These are phyloP conservation scores for Fusarium sambucinum DNA, from an alignment of 2,329 filamentous ascomycete species.

Conservation along the genomic window DNA sequence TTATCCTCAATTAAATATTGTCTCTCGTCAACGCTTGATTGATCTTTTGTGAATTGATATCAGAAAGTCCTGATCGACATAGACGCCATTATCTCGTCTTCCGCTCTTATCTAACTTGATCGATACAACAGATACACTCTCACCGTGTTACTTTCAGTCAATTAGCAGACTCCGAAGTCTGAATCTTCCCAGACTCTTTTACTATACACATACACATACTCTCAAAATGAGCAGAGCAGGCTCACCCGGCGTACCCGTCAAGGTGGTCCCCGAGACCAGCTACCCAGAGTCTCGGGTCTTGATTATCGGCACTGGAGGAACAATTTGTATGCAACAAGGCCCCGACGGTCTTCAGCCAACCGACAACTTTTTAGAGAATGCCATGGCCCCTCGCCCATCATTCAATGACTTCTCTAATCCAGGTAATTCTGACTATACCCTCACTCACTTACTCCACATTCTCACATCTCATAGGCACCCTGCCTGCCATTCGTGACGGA, in stretches of 20 bases:
- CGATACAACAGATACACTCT: neutral
- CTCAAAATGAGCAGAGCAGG: constrained; percentile 27
- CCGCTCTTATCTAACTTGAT: constrained; percentile 25
- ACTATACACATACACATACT: neutral
- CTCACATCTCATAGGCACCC: constrained; percentile 54
- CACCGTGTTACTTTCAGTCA: neutral
- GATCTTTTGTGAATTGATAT: neutral
- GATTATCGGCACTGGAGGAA: constrained; percentile 90
- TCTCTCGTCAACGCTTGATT: neutral
- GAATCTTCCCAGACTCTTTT: neutral
- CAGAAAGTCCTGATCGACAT: neutral
- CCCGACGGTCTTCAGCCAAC: constrained; percentile 84
- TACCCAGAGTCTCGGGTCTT: constrained; percentile 83
- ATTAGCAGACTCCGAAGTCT: neutral
- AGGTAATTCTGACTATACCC: constrained; percentile 42
- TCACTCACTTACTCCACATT: neutral
- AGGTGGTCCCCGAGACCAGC: constrained; percentile 42
- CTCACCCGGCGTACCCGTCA: constrained; percentile 23
- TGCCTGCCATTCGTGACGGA: constrained; percentile 66
- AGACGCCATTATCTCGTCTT: constrained; percentile 21
- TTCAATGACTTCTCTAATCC: constrained; percentile 77
- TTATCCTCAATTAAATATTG: neutral
- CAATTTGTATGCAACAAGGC: constrained; percentile 91
- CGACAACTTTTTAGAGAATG: constrained; percentile 82
- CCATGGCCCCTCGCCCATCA: constrained; percentile 82